Evolutionary conservation across 257 asterid genomes (phyloP), one percentile per base, ranked within the genome.

Genomic region (Hygrophila difformis): DNA sequence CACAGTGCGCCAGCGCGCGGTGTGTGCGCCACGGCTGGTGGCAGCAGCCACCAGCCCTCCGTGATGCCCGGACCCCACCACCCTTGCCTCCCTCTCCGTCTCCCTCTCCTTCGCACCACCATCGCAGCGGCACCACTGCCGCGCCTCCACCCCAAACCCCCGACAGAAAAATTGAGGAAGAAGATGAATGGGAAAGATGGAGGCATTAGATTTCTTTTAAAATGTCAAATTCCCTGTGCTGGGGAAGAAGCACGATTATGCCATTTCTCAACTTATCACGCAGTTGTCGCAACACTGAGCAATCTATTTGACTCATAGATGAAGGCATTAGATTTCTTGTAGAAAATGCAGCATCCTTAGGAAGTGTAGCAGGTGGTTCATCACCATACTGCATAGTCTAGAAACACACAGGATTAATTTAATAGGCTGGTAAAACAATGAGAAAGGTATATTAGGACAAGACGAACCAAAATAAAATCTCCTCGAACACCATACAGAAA

Each of bases 281-380:
- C 53, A 88, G 64, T 62, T 82, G 75, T 55, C 77, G 87, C 71
- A 84, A 69, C 47, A 79, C 93, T 18, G 81, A 66, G 65, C 60
- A 40, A 71, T 88, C 97, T 49, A 88, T 74, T 77, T 84, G 97
- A 71, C 96, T 88, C 44, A 84, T 69, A 60, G 96, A 88, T 51
- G 77, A 63, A 47, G 96, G 97, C 93, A 84, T 79, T 61, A 79
- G 38, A 54, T 59, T 49, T 34, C 36, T 54, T 49, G 44, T 70
- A 18, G 67, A 60, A 59, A 40, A 56, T 39, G 69, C 57, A 73
- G 64, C 63, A 55, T 71, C 51, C 48, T 18, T 60, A 41, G 68
- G 51, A 49, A 19, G 44, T 51, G 29, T 34, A 1, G 60, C 12
- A 1, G 17, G 44, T 64, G 56, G 64, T 53, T 56, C 61, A 59